phyloP scores from a whole-genome alignment of 1,284 basidiomycete species.

The Microbotryum saponariae region DNA sequence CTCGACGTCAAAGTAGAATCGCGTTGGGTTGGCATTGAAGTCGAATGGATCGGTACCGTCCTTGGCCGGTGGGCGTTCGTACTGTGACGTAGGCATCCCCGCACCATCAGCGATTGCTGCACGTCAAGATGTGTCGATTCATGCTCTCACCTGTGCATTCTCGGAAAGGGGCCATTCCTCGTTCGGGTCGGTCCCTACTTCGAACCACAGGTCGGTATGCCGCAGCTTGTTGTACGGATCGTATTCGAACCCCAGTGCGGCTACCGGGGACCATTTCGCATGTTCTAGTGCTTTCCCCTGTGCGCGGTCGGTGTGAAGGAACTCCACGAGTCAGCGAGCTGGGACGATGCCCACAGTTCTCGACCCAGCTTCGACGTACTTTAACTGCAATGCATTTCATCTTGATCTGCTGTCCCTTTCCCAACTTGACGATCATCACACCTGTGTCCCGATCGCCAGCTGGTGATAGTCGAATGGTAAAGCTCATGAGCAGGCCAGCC shows the following conservation, averaged over 20 bases:
- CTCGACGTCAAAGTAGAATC: slow-evolving; percentile 87
- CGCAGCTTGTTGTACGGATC: slow-evolving; percentile 95
- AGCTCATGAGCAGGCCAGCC: background rate
- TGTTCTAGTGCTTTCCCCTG: slow-evolving; percentile 97
- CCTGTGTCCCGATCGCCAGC: slow-evolving; percentile 33
- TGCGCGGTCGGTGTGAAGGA: background rate
- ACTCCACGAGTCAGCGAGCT: background rate
- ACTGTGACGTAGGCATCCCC: slow-evolving; percentile 52
- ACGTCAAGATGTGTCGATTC: slow-evolving; percentile 33
- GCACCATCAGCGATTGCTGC: slow-evolving; percentile 64
- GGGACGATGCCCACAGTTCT: background rate
- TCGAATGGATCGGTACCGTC: slow-evolving; percentile 73
- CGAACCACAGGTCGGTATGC: slow-evolving; percentile 95
- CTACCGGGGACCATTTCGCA: slow-evolving; percentile 97
- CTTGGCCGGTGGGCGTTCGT: slow-evolving; percentile 59
- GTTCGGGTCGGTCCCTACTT: slow-evolving; percentile 49
- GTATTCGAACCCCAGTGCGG: slow-evolving; percentile 93
- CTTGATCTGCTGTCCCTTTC: slow-evolving; percentile 86
- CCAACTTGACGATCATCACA: slow-evolving; percentile 83
- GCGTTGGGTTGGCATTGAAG: slow-evolving; percentile 72
- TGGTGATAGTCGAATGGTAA: background rate
- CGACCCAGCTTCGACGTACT: slow-evolving; percentile 45
- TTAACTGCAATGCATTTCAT: slow-evolving; percentile 87
- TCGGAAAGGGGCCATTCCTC: slow-evolving; percentile 34
- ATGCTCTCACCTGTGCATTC: slow-evolving; percentile 33